A percentile compares a stretch with the other conserved stretches of the same genome.
phyloP scores from a whole-genome alignment of 306 rosid species.

The Medicago truncatula region DNA sequence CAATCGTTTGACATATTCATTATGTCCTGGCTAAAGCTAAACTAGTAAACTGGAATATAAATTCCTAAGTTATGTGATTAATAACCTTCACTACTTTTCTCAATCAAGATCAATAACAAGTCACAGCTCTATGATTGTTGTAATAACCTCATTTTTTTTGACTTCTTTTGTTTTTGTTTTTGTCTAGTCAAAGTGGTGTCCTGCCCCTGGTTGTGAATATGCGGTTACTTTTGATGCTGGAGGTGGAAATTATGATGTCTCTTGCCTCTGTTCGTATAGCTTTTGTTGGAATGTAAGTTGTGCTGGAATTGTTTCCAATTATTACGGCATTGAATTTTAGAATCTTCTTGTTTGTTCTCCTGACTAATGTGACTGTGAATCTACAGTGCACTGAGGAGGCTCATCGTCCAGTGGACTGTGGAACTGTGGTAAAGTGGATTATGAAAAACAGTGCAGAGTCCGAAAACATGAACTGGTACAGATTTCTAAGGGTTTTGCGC shows the following conservation, averaged over 20 bases:
- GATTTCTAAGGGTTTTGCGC: slow-evolving; percentile 37
- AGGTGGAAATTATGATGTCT: slow-evolving; percentile 87
- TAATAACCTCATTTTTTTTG: slow-evolving; percentile 16
- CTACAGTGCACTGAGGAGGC: slow-evolving; percentile 92
- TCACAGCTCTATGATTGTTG: slow-evolving; percentile 23
- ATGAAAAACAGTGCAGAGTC: slow-evolving; percentile 97
- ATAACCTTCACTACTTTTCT: slow-evolving; percentile 22
- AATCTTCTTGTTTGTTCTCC: slow-evolving; percentile 33
- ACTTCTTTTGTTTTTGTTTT: slow-evolving; percentile 32
- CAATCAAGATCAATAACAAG: background rate
- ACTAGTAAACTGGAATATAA: background rate
- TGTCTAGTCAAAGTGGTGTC: slow-evolving; percentile 92
- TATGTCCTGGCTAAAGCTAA: slow-evolving; percentile 12
- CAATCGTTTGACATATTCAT: slow-evolving; percentile 5
- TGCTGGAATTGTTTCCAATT: slow-evolving; percentile 18
- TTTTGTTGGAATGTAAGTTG: slow-evolving; percentile 90
- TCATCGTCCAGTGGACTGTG: slow-evolving; percentile 96
- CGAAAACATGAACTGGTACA: slow-evolving; percentile 90
- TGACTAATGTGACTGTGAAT: slow-evolving; percentile 36
- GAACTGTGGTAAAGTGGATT: slow-evolving; percentile 93
- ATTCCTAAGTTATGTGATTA: slow-evolving; percentile 25
- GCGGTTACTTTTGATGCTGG: slow-evolving; percentile 90
- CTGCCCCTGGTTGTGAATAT: slow-evolving; percentile 93
- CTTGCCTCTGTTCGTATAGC: slow-evolving; percentile 83
- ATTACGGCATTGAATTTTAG: slow-evolving; percentile 18